Evolutionary conservation across 345 rosid species (phyloP).

Genomic region (Eucalyptus sideroxylon): DNA sequence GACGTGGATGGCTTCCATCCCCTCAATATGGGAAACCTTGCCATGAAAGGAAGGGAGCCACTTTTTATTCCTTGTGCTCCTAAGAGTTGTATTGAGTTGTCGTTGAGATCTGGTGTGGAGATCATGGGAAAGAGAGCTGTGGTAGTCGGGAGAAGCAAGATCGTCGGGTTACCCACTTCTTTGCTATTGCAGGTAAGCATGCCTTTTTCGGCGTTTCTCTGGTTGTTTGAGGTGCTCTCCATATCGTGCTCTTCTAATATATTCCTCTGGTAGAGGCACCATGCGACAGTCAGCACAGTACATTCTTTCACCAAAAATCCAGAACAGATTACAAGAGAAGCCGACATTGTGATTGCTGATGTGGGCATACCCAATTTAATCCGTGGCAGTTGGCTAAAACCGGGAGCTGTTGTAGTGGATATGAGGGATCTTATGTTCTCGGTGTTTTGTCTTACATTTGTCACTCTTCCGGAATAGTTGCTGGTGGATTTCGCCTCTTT

Average conservation of each 20-base stretch:
- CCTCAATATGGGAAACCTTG: slow-evolving; percentile 18
- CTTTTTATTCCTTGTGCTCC: slow-evolving; percentile 17
- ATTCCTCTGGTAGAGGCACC: slow-evolving; percentile 12
- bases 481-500: too few relatives aligned
- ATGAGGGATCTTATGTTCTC: not conserved
- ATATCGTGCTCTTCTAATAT: not conserved
- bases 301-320: slow-evolving; percentile 11
- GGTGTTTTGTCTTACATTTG: too few relatives aligned
- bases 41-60: slow-evolving; percentile 23
- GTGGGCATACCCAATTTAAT: slow-evolving; percentile 12
- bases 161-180: slow-evolving; percentile 13
- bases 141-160: slow-evolving; percentile 18
- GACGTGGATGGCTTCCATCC: slow-evolving; percentile 29
- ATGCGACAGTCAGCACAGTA: slow-evolving; percentile 12
- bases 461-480: too few relatives aligned
- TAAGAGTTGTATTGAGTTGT: slow-evolving; percentile 17
- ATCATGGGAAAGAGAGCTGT: slow-evolving; percentile 16
- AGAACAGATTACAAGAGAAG: slow-evolving; percentile 8
- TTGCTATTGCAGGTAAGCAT: slow-evolving; percentile 11
- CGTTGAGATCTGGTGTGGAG: slow-evolving; percentile 10
- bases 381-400: slow-evolving; percentile 17
- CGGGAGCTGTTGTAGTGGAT: slow-evolving; percentile 19
- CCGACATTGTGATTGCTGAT: slow-evolving; percentile 14
- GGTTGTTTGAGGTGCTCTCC: not conserved
- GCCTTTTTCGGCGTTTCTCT: too few relatives aligned